Conservation (phyloP, 179 eudicot species). For the Beta lomatogona region DNA sequence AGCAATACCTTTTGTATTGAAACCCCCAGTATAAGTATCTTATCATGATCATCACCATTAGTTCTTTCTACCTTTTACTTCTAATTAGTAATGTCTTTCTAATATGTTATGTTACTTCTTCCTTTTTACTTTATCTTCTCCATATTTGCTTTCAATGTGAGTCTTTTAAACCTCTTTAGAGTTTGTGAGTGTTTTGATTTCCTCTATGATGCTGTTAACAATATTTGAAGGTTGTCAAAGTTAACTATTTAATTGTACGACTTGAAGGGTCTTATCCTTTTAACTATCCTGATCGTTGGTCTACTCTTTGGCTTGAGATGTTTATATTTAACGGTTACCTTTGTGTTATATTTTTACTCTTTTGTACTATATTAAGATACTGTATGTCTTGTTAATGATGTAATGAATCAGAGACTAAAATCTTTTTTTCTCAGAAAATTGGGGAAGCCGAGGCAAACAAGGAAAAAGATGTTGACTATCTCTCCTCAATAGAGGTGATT, state of each 20-base stretch:
- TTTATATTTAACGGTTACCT: background rate
- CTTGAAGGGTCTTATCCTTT: background rate
- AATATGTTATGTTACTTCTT: too few relatives aligned
- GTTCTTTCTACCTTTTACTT: background rate
- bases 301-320: background rate
- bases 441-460: constrained; percentile 69
- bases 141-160: background rate
- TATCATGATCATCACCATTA: background rate
- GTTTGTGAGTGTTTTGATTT: background rate
- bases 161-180: too few relatives aligned
- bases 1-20: background rate
- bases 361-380: background rate
- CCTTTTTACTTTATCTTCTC: background rate
- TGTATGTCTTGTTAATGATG: background rate
- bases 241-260: background rate
- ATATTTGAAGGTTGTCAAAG: background rate
- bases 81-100: background rate
- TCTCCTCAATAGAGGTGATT: constrained; percentile 93
- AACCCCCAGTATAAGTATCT: background rate
- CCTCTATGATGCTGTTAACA: background rate
- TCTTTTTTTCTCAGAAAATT: constrained; percentile 66
- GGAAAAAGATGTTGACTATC: constrained; percentile 88
- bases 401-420: constrained; percentile 13
- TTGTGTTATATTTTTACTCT: background rate
- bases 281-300: background rate